These are phyloP conservation scores for Echria macrotheca DNA, from an alignment of 495 filamentous ascomycete species.

Conservation along the genomic window DNA sequence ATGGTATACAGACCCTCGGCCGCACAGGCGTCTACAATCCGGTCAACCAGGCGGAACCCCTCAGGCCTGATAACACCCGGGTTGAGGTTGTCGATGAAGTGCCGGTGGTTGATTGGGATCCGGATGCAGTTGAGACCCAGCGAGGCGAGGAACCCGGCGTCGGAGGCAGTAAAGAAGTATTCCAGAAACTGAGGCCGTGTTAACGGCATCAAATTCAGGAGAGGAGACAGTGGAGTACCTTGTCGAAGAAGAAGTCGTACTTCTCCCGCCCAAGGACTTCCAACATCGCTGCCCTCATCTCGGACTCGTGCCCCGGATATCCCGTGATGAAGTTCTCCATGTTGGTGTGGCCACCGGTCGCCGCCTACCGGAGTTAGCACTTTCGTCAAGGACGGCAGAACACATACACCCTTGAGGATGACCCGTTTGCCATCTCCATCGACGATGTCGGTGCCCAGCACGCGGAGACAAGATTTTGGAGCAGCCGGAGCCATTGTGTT, in stretches of 20 bases:
- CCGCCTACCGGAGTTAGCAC: slow-evolving; percentile 9
- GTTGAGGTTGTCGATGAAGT: slow-evolving; percentile 61
- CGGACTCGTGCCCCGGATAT: slow-evolving; percentile 54
- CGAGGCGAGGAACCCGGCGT: slow-evolving; percentile 56
- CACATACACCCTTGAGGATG: slow-evolving; percentile 42
- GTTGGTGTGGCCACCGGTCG: slow-evolving; percentile 34
- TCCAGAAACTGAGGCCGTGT: slow-evolving; percentile 43
- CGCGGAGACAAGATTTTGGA: slow-evolving; percentile 31
- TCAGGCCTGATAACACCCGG: slow-evolving; percentile 51
- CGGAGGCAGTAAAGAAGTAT: slow-evolving; percentile 58
- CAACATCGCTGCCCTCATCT: slow-evolving; percentile 52
- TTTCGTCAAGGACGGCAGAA: too few species aligned
- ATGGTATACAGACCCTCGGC: slow-evolving; percentile 54
- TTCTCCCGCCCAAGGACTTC: slow-evolving; percentile 48
- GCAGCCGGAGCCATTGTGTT: slow-evolving; percentile 13
- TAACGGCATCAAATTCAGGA: slow-evolving; percentile 5
- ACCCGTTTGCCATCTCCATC: slow-evolving; percentile 41
- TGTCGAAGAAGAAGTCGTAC: slow-evolving; percentile 43
- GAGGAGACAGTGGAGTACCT: slow-evolving; percentile 18
- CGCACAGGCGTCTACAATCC: slow-evolving; percentile 54
- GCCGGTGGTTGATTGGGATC: slow-evolving; percentile 60
- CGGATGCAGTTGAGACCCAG: slow-evolving; percentile 58
- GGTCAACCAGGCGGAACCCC: slow-evolving; percentile 56
- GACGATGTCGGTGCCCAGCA: slow-evolving; percentile 42
- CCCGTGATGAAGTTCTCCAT: slow-evolving; percentile 69